Base-by-base conservation (phyloP, 805 yeast genomes). In the Ogataea trehaloabstinens region DNA sequence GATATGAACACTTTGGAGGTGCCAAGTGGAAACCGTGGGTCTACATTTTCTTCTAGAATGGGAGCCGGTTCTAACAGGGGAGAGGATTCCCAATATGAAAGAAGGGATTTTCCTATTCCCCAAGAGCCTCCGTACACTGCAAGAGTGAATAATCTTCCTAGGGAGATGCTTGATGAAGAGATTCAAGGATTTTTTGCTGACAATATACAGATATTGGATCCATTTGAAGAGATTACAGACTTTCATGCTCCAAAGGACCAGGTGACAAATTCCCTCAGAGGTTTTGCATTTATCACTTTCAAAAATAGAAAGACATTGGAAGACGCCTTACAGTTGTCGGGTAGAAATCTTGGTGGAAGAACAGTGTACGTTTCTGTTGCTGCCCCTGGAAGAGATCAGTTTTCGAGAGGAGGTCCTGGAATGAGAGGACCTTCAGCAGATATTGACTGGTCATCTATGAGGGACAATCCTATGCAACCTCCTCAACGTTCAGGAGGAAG, bases 71-170 rank as follows among this genome's bases (percentile, higher is more conserved):
- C 20, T 19, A 42, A 42, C 21, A 42, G 54, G 37, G 63, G 56
- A 35, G 60, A 63, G 10, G 33, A 30, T 22, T 28, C 31, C 37
- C 53, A 68, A 49, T 67, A 68, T 48, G 78, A 75, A 46, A 76
- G 86, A 64, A 72, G 69, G 25, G 90, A 83, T 58, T 84, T 68
- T 52, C 95, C 96, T 30, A 73, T 93, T 44, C 99, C 99, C 32
- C 91, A 88, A 53, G 74, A 68, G 37, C 89, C 97, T 15, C 99
- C 99, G 38, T 93, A 66, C 73, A 83, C 85, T 55, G 97, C 96
- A n/a, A 79, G 87, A 61, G 73, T 91, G 50, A 78, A 78, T 59
- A 89, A 90, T 67, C 76, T 93, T 58, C 87, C 96, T 44, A 90
- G 85, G 42, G 95, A 85, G 42, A 75, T 78, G 31, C 63, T 70